Evolutionary conservation across 345 rosid genomes (phyloP), one percentile per base, ranked within the genome.

Genomic region (Adansonia digitata): DNA sequence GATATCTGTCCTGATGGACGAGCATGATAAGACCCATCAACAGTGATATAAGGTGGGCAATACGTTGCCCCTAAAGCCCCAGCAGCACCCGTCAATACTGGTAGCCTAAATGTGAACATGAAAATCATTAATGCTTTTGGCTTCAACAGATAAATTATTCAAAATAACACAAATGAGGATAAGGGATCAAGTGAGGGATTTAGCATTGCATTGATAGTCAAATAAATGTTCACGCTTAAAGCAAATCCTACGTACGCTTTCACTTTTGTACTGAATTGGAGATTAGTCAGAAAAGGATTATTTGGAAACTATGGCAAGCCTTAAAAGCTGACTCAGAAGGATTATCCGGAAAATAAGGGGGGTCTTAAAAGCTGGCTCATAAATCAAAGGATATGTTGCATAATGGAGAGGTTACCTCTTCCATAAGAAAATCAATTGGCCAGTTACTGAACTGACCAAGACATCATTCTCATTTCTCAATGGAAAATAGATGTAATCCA

Each of bases 31-130:
- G 93, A 69, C 81, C 91, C 93, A 82, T 92, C 97, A 67, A 87
- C 86, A 60, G 90, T 66, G 71, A 92, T 77, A 78, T 91, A 92
- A 45, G 97, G 93, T 15, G 97, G 70, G 84, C 94, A 88, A 82
- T 92, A 90, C 20, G 92, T 34, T 40, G 91, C 87, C 70, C 95
- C 95, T 74, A 94, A 80, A 73, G 92, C 90, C 81, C 97, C 97
- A 0, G 93, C 86, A 51, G 97, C 90, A 77, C 97, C 94, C 26
- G 97, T 79, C 66, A 94, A 78, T 85, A 95, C 85, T 55, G 97
- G 99, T 72, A 94, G 81, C 98, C 98, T 94, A 81, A 69, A 78
- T 78, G 82, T 57, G 71, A 74, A 15, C 12, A 59, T 5, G 15
- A 46, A 43, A 24, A 77, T 73, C 43, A 75, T 48, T 59, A 57